A percentile compares a stretch with the other conserved stretches of the same genome.
These are phyloP conservation scores for Fusarium subtropicale DNA, from an alignment of 2,329 filamentous ascomycete genomes.

Conservation along the genomic window DNA sequence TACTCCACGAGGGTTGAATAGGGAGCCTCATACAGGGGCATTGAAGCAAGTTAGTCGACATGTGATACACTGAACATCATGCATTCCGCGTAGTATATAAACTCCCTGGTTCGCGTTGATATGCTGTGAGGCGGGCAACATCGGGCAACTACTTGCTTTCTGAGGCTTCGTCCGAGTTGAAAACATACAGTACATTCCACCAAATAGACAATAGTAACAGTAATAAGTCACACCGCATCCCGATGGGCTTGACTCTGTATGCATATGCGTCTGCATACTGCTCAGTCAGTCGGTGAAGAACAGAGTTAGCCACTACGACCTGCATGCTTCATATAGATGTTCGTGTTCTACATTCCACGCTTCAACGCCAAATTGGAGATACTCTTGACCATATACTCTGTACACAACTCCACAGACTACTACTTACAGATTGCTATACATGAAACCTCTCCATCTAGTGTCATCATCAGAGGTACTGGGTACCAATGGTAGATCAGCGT, in stretches of 20 bases:
- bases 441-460: slow-evolving; percentile 4
- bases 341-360: background rate
- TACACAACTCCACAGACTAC: background rate
- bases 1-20: background rate
- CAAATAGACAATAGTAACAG: background rate
- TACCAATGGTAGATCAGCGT: slow-evolving; percentile 1
- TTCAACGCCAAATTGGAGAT: background rate
- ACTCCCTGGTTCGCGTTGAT: background rate
- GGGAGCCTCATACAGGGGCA: background rate
- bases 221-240: slow-evolving; percentile 31
- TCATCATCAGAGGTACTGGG: background rate
- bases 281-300: slow-evolving; percentile 28
- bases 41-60: background rate
- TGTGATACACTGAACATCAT: background rate
- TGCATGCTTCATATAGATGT: background rate
- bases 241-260: slow-evolving; percentile 6
- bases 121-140: slow-evolving; percentile 15
- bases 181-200: background rate
- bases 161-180: background rate
- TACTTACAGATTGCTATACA: background rate
- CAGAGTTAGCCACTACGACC: background rate
- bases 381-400: background rate
- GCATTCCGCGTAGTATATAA: background rate
- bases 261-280: background rate
- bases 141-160: slow-evolving; percentile 12